Conservation (phyloP, 805 yeast species). For the Myxozyma mucilagina region DNA sequence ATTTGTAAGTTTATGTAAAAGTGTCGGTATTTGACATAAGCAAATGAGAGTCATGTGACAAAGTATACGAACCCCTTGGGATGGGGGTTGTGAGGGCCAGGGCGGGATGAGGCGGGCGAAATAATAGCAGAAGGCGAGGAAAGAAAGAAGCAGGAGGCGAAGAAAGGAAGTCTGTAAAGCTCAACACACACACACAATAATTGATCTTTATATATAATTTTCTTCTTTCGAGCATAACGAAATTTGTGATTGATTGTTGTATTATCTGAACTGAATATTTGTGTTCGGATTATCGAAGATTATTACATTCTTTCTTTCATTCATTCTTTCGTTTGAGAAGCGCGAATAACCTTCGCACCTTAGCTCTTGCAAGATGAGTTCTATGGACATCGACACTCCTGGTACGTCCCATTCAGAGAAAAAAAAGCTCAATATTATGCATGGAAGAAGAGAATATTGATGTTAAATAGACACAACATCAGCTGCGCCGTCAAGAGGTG, state of each 20-base stretch:
- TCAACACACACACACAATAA: no score
- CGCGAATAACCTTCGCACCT: neutral
- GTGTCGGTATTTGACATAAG: neutral
- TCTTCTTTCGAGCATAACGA: no score
- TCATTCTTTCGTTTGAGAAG: neutral
- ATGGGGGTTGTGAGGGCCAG: no score
- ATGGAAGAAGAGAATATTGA: no score
- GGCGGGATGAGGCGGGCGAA: neutral
- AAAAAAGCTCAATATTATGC: neutral
- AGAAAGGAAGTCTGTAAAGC: neutral
- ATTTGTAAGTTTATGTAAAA: neutral
- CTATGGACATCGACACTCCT: slow-evolving; percentile 21
- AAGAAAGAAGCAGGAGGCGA: neutral
- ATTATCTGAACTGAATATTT: neutral
- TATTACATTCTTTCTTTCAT: neutral
- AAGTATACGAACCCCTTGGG: neutral
- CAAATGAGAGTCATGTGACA: neutral
- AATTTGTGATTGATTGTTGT: neutral
- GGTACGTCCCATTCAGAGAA: neutral
- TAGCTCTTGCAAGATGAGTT: slow-evolving; percentile 8
- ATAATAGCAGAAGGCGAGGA: neutral
- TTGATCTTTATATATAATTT: no score
- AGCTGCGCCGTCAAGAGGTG: no score
- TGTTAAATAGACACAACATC: no score
- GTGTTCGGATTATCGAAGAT: neutral